Evolutionary conservation across 2,329 filamentous ascomycete species (phyloP).

Genomic region (Microsporum ferrugineum): DNA sequence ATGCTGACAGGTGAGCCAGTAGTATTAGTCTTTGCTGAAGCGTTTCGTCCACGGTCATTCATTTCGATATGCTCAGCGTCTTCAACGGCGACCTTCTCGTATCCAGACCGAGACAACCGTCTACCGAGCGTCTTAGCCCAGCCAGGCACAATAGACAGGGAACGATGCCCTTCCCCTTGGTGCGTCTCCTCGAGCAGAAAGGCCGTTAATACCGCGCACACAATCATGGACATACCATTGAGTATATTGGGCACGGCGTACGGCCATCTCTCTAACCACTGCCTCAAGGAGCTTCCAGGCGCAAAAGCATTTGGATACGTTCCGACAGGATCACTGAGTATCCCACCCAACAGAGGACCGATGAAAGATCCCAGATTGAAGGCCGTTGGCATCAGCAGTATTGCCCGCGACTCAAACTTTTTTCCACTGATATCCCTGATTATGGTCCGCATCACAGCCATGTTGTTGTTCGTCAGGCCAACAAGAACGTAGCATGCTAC

Average conservation of each 20-base stretch:
- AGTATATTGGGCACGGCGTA: not conserved
- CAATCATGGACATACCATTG: not conserved
- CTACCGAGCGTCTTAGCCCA: not conserved
- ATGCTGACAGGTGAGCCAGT: not conserved
- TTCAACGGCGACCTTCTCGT: not conserved
- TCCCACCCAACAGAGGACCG: not conserved
- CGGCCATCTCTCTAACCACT: not conserved
- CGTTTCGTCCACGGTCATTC: not conserved
- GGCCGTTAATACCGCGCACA: not conserved
- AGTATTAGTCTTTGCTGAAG: not conserved
- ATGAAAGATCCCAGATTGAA: not conserved
- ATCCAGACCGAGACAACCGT: not conserved
- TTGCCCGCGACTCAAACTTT: not conserved
- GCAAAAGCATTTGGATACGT: not conserved
- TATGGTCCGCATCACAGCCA: not conserved
- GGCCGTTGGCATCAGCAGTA: not conserved
- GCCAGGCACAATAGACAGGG: not conserved
- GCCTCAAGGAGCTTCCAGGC: not conserved
- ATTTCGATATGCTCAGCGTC: not conserved
- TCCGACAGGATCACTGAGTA: not conserved
- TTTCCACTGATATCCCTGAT: slow-evolving; percentile 1
- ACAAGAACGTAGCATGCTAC: not conserved
- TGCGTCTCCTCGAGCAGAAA: not conserved
- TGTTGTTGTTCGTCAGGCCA: not conserved
- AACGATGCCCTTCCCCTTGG: not conserved